These are phyloP conservation scores for Neofusicoccum umdonicola DNA, from an alignment of 2,329 filamentous ascomycete genomes.

Conservation along the genomic window DNA sequence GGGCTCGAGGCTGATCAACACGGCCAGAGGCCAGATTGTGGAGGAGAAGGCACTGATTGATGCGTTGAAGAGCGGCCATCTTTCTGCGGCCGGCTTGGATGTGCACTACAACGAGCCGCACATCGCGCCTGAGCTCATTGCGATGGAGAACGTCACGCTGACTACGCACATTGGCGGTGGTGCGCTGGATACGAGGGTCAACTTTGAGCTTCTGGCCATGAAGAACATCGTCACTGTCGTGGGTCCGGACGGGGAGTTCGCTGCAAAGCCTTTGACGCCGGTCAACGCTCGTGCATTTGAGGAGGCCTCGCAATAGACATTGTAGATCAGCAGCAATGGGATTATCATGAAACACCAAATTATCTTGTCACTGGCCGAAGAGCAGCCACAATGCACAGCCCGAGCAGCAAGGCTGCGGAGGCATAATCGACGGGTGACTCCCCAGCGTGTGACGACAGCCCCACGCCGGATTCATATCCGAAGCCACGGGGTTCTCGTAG, in stretches of 20 bases:
- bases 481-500: not conserved
- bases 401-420: no score
- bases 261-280: slow-evolving; percentile 50
- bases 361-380: no score
- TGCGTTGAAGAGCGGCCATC: slow-evolving; percentile 31
- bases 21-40: slow-evolving; percentile 35
- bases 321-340: no score
- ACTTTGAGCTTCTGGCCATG: slow-evolving; percentile 61
- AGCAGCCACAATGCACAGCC: no score
- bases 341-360: no score
- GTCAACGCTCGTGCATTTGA: slow-evolving; percentile 51
- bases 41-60: slow-evolving; percentile 35
- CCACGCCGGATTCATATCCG: slow-evolving; percentile 5
- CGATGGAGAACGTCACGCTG: slow-evolving; percentile 34
- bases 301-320: slow-evolving; percentile 24
- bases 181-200: slow-evolving; percentile 57
- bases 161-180: slow-evolving; percentile 62
- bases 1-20: slow-evolving; percentile 34
- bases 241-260: slow-evolving; percentile 35
- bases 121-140: slow-evolving; percentile 28
- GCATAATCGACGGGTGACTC: not conserved
- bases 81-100: slow-evolving; percentile 36
- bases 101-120: slow-evolving; percentile 37
- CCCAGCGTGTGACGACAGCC: not conserved
- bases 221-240: slow-evolving; percentile 54